Base-by-base conservation (phyloP, 768 basidiomycete species). In the Tremella fuciformis region DNA sequence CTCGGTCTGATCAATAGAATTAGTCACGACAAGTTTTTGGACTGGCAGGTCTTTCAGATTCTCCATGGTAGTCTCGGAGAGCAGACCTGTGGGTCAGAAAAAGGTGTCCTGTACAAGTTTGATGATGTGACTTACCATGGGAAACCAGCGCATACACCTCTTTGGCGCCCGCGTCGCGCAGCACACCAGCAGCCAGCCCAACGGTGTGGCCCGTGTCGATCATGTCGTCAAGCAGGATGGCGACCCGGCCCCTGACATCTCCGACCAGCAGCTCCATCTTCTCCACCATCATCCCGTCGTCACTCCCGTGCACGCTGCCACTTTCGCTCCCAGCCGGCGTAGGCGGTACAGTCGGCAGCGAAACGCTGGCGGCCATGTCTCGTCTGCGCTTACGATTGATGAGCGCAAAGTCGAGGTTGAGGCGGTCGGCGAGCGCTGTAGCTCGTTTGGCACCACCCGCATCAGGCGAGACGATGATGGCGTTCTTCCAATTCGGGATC, bases 201-300 rank as follows among this genome's bases (percentile, higher is more conserved):
- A 99, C 83, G 59, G 96, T 99, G 53, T 76, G 69, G 40, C 74
- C 73, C 26, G 73, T 74, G 61, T 78, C 77, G 51, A 79, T 69
- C 91, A 99, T 97, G 81, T 99, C 96, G 81, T 98, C 96, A 46
- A 98, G 88, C 25, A 99, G 81, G 58, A 99, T 92, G 54, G 93
- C 96, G 42, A 77, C 67, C 60, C 74, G 69, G 8, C 86, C 91
- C 74, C 84, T 85, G 62, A 93, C 92, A 70, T 91, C 86, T 0
- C 96, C 96, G 46, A 99, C 94, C 52, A 99, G 85, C 58, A 78
- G 53, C 57, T 78, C 77, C 74, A 78, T 76, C 62, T 71, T 74
- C 29, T 78, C 77, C 22, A 66, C 63, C 39, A 46, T 49, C 47
- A 44, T 57, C 38, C 56, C 55, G 6, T 58, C 57, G 46, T 62